Base-by-base conservation (phyloP, 352 stramenopile species). In the Aphanomyces stellatus region DNA sequence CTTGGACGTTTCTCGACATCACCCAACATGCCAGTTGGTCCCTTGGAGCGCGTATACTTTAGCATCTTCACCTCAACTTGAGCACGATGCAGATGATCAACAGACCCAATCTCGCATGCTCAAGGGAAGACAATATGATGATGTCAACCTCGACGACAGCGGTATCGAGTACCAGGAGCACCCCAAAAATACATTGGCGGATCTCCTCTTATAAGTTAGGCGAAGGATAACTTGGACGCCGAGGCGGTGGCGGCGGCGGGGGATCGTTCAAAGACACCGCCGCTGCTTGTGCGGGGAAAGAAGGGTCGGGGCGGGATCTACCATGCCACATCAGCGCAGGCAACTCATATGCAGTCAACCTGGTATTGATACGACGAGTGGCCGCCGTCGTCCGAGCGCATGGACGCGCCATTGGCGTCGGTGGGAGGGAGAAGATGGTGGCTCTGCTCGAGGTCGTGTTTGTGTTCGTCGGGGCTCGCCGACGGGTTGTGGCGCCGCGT, bases 401-500 rank as follows among this genome's bases (percentile, higher is more conserved):
- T 37, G n/a, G n/a, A n/a, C 17, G 49, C 30, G 30, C 49, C 49
- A n/a, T 24, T 57, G 25, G 49, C 27, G 6, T 57, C 49, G 19
- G 49, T 31, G 35, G 51, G 55, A 13, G 22, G 35, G n/a, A n/a
- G n/a, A n/a, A n/a, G n/a, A n/a, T n/a, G n/a, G 31, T 43, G 51
- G 2, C 13, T 28, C 10, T 64, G 33, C 13, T 64, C 55, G 2
- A 62, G 33, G 5, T 62, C 30, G n/a, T 30, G 22, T 49, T n/a
- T 17, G 13, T 41, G 25, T 41, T 24, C 6, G 35, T 49, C 13
- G n/a, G 35, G 33, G 25, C 22, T n/a, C 25, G 49, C 22, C 6
- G 37, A 2, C 6, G 55, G 22, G 22, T 48, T 51, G n/a, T n/a
- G n/a, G 31, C 60, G 60, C 19, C 81, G 81, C 8, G 81, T 92